Percentiles rank a stretch among this genome's conserved stretches.
phyloP scores from a whole-genome alignment of 352 stramenopile species.

The Globisporangium megalacanthum region DNA sequence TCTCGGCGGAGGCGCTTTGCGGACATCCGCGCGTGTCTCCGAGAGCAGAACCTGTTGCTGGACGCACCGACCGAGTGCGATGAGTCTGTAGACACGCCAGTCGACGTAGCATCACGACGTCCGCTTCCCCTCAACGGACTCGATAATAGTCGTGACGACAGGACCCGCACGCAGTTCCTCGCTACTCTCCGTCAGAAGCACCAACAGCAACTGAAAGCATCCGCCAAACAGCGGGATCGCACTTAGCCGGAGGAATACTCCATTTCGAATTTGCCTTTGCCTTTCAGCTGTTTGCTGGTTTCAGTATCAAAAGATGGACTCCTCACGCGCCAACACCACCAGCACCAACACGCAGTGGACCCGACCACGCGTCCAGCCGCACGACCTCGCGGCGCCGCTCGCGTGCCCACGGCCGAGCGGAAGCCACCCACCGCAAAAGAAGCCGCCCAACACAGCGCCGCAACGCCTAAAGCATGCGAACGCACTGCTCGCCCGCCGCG shows the following conservation, averaged over 20 bases:
- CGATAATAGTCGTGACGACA: background rate
- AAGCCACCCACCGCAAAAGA: too few relatives aligned
- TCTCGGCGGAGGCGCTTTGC: slow-evolving; percentile 7
- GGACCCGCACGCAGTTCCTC: background rate
- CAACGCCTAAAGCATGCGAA: background rate
- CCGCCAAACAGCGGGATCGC: too few relatives aligned
- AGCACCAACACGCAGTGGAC: background rate
- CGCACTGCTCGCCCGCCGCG: slow-evolving; percentile 3
- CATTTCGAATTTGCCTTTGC: too few relatives aligned
- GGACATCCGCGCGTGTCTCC: slow-evolving; percentile 10
- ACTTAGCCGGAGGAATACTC: too few relatives aligned
- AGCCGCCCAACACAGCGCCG: background rate
- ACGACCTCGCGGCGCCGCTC: slow-evolving; percentile 1
- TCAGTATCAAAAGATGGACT: too few relatives aligned
- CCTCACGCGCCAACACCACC: too few relatives aligned
- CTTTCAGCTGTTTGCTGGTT: too few relatives aligned
- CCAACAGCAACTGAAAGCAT: slow-evolving; percentile 2
- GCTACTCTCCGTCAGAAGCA: background rate
- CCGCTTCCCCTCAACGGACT: too few relatives aligned
- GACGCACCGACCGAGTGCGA: background rate
- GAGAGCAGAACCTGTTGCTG: slow-evolving; percentile 1
- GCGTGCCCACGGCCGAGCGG: background rate
- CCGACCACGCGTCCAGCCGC: slow-evolving; percentile 8
- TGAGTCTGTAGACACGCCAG: background rate
- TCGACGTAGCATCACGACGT: background rate